Base-by-base conservation (phyloP, 768 basidiomycete species). In the Calocybe gangraenosa region DNA sequence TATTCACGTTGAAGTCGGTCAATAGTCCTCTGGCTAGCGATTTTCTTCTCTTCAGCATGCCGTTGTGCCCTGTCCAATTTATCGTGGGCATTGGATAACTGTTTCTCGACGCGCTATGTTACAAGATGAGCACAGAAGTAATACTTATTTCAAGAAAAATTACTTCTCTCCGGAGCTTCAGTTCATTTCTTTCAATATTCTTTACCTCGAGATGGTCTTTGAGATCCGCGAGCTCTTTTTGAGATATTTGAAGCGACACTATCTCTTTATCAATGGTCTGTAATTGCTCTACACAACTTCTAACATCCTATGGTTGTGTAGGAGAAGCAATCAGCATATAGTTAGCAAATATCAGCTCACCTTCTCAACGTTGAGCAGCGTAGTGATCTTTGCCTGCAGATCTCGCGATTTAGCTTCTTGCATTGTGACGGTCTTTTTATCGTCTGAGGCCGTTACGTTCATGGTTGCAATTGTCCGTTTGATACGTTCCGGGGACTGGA, bases 401-500 rank as follows among this genome's bases (percentile, higher is more conserved):
- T 92, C 91, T 36, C 90, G 70, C 3, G 81, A 74, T 66, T 91
- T 92, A 10, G 74, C 70, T 55, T 92, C 87, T 51, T 84, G 79
- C 50, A 74, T 62, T 1, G 75, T 69, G 15, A 88, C 71, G 1
- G 72, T 72, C 49, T 71, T 78, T 58, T 88, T 88, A 53, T 94
- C 90, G 43, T 86, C 84, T 14, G 75, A 61, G 1, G 81, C 79
- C 0, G 76, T 81, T 5, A 67, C 59, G 2, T 78, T 74, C 86
- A 95, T 91, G n/a, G 78, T 71, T 9, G 74, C 65, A 55, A 95
- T 95, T 34, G 81, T 87, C 40, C 83, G 79, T 59, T 84, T 87
- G 53, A 95, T 86, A 36, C 92, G 78, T 37, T 95, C 93, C 0
- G 93, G 93, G 0, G 90, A 92, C 61, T 92, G 89, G 2, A 96